phyloP scores from a whole-genome alignment of 495 filamentous ascomycete species.

The Penicillium cinerascens region DNA sequence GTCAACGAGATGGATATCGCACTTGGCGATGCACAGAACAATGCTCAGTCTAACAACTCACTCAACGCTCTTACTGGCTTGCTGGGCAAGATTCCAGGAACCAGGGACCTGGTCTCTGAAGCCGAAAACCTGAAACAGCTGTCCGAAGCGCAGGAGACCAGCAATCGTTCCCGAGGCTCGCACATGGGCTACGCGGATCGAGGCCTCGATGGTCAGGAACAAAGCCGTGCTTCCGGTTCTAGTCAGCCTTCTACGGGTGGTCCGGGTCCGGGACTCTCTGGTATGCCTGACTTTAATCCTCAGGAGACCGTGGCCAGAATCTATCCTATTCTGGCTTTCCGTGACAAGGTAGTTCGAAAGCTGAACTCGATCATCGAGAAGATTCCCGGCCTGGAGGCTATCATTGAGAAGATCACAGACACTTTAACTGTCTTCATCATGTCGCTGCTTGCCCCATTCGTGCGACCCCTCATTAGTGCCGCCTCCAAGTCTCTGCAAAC shows the following conservation, averaged over 20 bases:
- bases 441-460: slow-evolving; percentile 82
- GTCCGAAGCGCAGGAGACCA: slow-evolving; percentile 70
- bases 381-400: slow-evolving; percentile 80
- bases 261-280: slow-evolving; percentile 56
- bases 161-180: slow-evolving; percentile 44
- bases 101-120: slow-evolving; percentile 71
- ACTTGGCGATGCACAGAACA: slow-evolving; percentile 57
- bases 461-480: slow-evolving; percentile 85
- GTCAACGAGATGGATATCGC: slow-evolving; percentile 83
- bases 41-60: slow-evolving; percentile 42
- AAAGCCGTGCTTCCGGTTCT: slow-evolving; percentile 14
- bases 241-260: slow-evolving; percentile 28
- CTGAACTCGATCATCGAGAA: slow-evolving; percentile 84
- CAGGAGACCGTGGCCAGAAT: slow-evolving; percentile 77
- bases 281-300: slow-evolving; percentile 77
- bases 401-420: slow-evolving; percentile 89
- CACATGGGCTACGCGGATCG: slow-evolving; percentile 30
- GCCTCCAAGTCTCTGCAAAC: slow-evolving; percentile 77
- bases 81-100: slow-evolving; percentile 73
- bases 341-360: slow-evolving; percentile 84
- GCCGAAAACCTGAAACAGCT: slow-evolving; percentile 70
- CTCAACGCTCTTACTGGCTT: slow-evolving; percentile 63
- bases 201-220: slow-evolving; percentile 5
- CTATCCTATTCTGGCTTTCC: slow-evolving; percentile 90
- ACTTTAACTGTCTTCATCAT: slow-evolving; percentile 86